Conservation (phyloP, 2,329 filamentous ascomycete genomes). For the Pestalotiopsis sp. region DNA sequence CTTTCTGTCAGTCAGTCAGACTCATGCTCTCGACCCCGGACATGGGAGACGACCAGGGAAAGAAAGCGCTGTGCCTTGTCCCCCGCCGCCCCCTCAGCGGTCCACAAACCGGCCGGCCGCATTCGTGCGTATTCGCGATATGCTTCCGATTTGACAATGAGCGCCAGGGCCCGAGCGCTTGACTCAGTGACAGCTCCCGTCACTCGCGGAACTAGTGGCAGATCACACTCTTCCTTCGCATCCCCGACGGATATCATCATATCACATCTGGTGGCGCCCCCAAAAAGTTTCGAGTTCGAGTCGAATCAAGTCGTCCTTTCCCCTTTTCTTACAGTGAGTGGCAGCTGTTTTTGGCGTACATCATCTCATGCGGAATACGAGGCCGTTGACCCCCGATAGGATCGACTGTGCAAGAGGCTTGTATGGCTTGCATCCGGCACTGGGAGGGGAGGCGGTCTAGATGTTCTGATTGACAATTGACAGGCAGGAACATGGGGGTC, state of each 20-base stretch:
- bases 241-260: neutral
- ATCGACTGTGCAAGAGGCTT: neutral
- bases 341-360: neutral
- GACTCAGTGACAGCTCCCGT: neutral
- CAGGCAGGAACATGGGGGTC: neutral
- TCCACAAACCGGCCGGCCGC: slow-evolving; percentile 6
- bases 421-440: neutral
- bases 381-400: neutral
- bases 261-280: neutral
- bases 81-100: neutral
- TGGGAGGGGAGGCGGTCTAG: neutral
- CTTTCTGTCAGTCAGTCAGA: too few relatives aligned
- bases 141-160: neutral
- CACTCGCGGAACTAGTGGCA: neutral
- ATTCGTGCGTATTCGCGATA: neutral
- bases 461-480: neutral
- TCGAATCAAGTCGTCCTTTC: neutral
- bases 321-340: neutral
- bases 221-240: neutral
- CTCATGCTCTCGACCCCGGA: too few relatives aligned
- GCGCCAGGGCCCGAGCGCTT: neutral
- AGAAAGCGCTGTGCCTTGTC: neutral
- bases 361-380: neutral
- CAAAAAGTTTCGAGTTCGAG: neutral
- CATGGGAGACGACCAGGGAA: neutral